phyloP scores from a whole-genome alignment of 2,329 filamentous ascomycete genomes.

The Cordyceps pruinosa region DNA sequence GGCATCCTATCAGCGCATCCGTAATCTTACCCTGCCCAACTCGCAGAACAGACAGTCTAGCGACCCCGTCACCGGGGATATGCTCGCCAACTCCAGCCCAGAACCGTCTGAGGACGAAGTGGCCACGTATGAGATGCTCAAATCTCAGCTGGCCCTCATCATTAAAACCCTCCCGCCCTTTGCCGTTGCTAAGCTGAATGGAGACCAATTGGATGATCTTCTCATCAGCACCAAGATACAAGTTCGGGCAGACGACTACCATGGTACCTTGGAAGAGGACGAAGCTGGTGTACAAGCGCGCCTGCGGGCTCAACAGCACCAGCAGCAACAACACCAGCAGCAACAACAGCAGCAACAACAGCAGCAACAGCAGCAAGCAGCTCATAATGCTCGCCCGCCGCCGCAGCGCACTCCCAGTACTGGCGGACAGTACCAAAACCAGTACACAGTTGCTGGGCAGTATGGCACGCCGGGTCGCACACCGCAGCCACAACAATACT shows the following conservation, averaged over 20 bases:
- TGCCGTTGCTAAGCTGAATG: constrained; percentile 77
- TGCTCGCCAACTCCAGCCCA: constrained; percentile 59
- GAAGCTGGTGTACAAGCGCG: constrained; percentile 53
- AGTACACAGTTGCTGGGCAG: constrained; percentile 37
- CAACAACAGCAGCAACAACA: constrained; percentile 23
- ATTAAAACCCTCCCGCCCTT: constrained; percentile 74
- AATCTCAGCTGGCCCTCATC: constrained; percentile 66
- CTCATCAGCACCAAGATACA: constrained; percentile 74
- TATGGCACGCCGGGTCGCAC: constrained; percentile 42
- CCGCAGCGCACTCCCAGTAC: constrained; percentile 33
- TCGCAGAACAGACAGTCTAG: constrained; percentile 54
- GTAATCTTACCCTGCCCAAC: constrained; percentile 61
- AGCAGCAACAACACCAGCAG: constrained; percentile 26
- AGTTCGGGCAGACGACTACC: constrained; percentile 65
- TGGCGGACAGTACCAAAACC: constrained; percentile 35
- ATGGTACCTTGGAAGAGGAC: constrained; percentile 78
- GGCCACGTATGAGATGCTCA: constrained; percentile 63
- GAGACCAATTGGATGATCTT: constrained; percentile 75
- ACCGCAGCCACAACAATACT: constrained; percentile 36
- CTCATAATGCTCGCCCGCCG: constrained; percentile 26
- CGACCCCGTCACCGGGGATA: constrained; percentile 59
- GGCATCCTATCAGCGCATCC: constrained; percentile 71
- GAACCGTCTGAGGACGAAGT: constrained; percentile 59
- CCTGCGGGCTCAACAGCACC: constrained; percentile 31
- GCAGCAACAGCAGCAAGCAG: constrained; percentile 23